Percentiles rank a stretch among this genome's conserved stretches.
Conservation (phyloP, 1,139 yeast species). For the Pichia sp. region DNA sequence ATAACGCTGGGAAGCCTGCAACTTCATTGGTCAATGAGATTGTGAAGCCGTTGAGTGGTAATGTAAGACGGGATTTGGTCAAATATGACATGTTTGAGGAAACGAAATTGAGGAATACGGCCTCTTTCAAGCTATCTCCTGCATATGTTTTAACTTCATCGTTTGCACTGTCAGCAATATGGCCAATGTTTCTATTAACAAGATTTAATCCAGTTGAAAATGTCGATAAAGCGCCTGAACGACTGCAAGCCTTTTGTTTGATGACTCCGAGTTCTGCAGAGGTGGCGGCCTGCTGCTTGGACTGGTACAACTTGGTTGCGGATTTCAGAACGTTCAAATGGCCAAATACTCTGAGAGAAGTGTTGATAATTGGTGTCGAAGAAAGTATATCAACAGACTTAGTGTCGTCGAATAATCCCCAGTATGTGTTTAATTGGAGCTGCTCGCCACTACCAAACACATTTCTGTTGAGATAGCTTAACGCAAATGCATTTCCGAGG, state of each 20-base stretch:
- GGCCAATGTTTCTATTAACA: slow-evolving; percentile 40
- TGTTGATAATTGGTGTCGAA: slow-evolving; percentile 29
- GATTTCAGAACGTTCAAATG: slow-evolving; percentile 21
- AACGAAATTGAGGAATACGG: slow-evolving; percentile 23
- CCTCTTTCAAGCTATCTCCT: slow-evolving; percentile 31
- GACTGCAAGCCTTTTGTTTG: slow-evolving; percentile 20
- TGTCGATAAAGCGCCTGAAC: slow-evolving; percentile 13
- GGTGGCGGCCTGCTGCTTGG: slow-evolving; percentile 26
- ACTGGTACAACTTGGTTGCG: slow-evolving; percentile 24
- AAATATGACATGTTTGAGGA: slow-evolving; percentile 29
- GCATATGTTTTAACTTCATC: slow-evolving; percentile 34
- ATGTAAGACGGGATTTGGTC: slow-evolving; percentile 29
- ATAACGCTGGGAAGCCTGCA: slow-evolving; percentile 24
- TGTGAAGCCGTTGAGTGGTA: slow-evolving; percentile 28
- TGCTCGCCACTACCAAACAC: slow-evolving; percentile 31
- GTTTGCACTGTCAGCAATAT: slow-evolving; percentile 41
- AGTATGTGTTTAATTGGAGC: slow-evolving; percentile 19
- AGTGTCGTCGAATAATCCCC: slow-evolving; percentile 21
- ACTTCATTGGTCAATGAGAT: slow-evolving; percentile 26
- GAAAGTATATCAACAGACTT: slow-evolving; percentile 22
- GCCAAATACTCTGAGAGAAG: slow-evolving; percentile 28
- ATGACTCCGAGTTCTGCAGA: slow-evolving; percentile 44
- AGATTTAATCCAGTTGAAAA: slow-evolving; percentile 39
- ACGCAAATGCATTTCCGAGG: slow-evolving; percentile 25
- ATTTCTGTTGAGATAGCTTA: slow-evolving; percentile 28